Conservation (phyloP, 768 basidiomycete species). For the Cystobasidium onofrii region DNA sequence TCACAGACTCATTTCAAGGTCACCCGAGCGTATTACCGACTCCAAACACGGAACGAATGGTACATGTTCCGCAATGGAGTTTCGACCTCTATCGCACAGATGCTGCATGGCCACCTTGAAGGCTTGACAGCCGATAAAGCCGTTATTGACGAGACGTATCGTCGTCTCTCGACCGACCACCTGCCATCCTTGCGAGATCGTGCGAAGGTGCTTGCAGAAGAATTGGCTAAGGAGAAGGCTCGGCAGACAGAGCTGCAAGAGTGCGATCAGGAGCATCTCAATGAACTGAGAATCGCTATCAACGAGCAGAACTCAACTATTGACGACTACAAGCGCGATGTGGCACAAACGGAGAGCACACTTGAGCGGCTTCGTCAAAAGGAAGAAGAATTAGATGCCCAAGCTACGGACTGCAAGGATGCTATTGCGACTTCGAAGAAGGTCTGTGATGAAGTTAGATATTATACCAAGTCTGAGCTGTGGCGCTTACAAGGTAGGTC, state of each 20-base stretch:
- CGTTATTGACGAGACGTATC: constrained; percentile 10
- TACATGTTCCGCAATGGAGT: constrained; percentile 35
- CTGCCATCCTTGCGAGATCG: constrained; percentile 36
- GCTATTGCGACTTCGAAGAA: constrained; percentile 15
- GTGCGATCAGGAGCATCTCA: constrained; percentile 36
- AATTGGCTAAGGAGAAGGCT: constrained; percentile 35
- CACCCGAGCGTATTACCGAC: constrained; percentile 37
- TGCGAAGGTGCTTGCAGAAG: constrained; percentile 31
- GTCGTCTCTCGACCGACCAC: background rate
- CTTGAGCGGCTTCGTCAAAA: constrained; percentile 29
- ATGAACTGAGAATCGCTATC: constrained; percentile 36
- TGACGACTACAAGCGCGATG: constrained; percentile 29
- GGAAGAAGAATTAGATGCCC: constrained; percentile 31
- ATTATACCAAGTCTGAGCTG: constrained; percentile 38
- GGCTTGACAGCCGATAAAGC: constrained; percentile 35
- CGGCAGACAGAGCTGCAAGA: constrained; percentile 37
- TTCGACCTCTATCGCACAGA: constrained; percentile 25
- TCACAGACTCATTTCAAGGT: constrained; percentile 39
- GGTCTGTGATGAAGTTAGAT: constrained; percentile 26
- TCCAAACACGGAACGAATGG: constrained; percentile 37
- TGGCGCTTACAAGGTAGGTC: constrained; percentile 36
- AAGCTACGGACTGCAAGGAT: constrained; percentile 12
- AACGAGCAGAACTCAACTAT: constrained; percentile 40
- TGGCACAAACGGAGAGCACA: constrained; percentile 23
- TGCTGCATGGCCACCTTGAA: constrained; percentile 36